Conservation (phyloP, 805 yeast species). For the Wickerhamiella slavikovae region DNA sequence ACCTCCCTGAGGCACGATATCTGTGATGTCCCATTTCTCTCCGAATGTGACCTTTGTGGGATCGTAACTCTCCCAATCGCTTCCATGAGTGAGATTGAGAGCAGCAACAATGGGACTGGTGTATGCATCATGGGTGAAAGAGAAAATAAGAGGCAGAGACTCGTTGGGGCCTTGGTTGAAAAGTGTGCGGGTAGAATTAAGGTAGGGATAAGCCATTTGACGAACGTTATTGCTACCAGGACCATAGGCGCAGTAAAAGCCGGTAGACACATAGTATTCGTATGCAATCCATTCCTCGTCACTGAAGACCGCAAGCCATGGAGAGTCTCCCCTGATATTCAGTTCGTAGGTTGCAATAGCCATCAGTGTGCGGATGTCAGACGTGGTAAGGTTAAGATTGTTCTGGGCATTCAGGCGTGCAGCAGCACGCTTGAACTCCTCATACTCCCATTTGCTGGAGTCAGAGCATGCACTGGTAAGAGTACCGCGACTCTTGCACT, state of each 20-base stretch:
- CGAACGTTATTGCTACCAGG: constrained; percentile 26
- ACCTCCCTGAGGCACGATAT: constrained; percentile 39
- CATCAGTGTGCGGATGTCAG: constrained; percentile 24
- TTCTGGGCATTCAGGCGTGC: constrained; percentile 16
- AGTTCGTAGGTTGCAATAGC: constrained; percentile 31
- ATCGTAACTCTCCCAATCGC: constrained; percentile 23
- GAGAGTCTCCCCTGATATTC: constrained; percentile 27
- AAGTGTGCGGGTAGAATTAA: constrained; percentile 27
- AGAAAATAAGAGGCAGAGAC: constrained; percentile 21
- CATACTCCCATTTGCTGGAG: constrained; percentile 3
- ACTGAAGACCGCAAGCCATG: constrained; percentile 25
- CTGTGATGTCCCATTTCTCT: constrained; percentile 25
- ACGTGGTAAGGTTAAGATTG: constrained; percentile 21
- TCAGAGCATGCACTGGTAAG: constrained; percentile 1
- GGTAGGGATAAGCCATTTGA: constrained; percentile 25
- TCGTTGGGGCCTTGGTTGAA: constrained; percentile 21
- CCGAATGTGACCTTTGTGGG: constrained; percentile 26
- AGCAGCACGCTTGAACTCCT: constrained; percentile 13
- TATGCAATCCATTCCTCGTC: constrained; percentile 27
- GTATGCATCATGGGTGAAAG: constrained; percentile 38
- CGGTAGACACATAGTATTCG: constrained; percentile 24
- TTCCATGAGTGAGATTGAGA: constrained; percentile 26
- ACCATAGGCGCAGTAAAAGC: constrained; percentile 27
- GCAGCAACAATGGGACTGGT: constrained; percentile 29
- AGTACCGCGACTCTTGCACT: constrained; percentile 1